These are phyloP conservation scores for Scleromitrula shiraiana DNA, from an alignment of 2,329 filamentous ascomycete species.

Conservation along the genomic window DNA sequence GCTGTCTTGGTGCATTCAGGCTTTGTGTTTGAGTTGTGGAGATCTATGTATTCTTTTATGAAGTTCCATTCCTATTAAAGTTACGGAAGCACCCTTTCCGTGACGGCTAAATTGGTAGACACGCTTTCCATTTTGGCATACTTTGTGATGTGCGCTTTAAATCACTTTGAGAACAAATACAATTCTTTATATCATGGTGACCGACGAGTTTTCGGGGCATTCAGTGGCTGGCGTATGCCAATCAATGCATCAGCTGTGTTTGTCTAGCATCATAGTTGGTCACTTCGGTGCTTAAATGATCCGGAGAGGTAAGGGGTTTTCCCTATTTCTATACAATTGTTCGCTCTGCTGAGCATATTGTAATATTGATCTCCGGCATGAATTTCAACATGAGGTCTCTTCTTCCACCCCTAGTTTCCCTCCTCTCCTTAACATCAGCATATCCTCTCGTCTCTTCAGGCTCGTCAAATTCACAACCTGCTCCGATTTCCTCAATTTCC, in stretches of 20 bases:
- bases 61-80: background rate
- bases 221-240: background rate
- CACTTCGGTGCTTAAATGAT: background rate
- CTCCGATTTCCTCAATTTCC: background rate
- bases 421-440: background rate
- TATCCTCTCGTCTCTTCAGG: background rate
- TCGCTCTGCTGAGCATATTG: background rate
- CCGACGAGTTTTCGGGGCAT: background rate
- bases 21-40: background rate
- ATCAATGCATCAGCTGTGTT: background rate
- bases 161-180: background rate
- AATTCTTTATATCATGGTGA: background rate
- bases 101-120: background rate
- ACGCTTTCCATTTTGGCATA: background rate
- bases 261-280: background rate
- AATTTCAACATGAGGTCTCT: background rate
- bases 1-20: background rate
- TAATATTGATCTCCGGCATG: background rate
- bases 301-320: background rate
- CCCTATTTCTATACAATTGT: background rate
- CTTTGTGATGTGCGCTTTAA: background rate
- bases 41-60: background rate
- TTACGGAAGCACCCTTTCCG: conserved; percentile 5
- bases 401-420: background rate
- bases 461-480: background rate